Conservation (phyloP, 2,329 filamentous ascomycete genomes). For the Exutisphaerella laricina region DNA sequence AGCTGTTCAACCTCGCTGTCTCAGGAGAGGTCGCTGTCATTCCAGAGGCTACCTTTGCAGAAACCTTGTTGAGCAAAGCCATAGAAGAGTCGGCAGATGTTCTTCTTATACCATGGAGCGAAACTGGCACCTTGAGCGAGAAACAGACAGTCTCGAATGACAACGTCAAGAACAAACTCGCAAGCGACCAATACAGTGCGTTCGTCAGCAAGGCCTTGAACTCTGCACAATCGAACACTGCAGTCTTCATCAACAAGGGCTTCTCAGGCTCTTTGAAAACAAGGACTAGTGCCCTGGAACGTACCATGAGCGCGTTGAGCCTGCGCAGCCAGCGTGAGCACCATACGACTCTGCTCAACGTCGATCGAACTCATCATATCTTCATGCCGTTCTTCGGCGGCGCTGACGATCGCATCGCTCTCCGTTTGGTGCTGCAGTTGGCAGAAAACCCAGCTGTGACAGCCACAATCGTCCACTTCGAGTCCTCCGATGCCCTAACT, state of each 20-base stretch:
- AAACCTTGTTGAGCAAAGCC: slow-evolving; percentile 65
- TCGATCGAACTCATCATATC: slow-evolving; percentile 71
- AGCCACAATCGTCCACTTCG: slow-evolving; percentile 64
- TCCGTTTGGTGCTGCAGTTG: slow-evolving; percentile 77
- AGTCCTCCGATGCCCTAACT: slow-evolving; percentile 23
- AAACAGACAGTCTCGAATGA: slow-evolving; percentile 47
- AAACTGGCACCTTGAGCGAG: slow-evolving; percentile 70
- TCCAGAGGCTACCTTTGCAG: slow-evolving; percentile 70
- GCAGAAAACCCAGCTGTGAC: slow-evolving; percentile 73
- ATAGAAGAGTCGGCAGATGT: slow-evolving; percentile 53
- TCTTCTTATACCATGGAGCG: slow-evolving; percentile 83
- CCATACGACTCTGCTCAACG: slow-evolving; percentile 49
- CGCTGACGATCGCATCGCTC: slow-evolving; percentile 70
- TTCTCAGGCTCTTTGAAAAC: slow-evolving; percentile 48
- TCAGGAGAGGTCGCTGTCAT: slow-evolving; percentile 74
- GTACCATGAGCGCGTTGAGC: slow-evolving; percentile 53
- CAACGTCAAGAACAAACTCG: slow-evolving; percentile 56
- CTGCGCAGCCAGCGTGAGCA: slow-evolving; percentile 56
- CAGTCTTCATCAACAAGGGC: slow-evolving; percentile 72
- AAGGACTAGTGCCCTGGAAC: slow-evolving; percentile 38
- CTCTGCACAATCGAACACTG: slow-evolving; percentile 60
- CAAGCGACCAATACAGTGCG: slow-evolving; percentile 58
- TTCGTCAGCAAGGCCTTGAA: slow-evolving; percentile 68
- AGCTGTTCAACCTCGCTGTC: slow-evolving; percentile 74
- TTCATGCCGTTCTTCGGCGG: slow-evolving; percentile 85